Conservation (phyloP, 306 rosid species). For the Quercus variabilis region DNA sequence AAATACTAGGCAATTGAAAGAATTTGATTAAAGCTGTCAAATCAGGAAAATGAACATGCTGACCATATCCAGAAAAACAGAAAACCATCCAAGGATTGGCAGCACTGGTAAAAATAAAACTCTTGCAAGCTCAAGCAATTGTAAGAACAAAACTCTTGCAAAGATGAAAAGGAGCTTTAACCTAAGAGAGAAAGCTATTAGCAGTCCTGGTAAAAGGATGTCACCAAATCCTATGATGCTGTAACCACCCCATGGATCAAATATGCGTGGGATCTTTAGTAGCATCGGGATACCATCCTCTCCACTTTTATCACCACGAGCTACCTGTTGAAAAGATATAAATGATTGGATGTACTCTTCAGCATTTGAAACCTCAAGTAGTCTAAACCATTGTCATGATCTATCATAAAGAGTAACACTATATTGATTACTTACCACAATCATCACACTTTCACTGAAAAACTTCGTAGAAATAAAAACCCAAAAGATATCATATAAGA, state of each 20-base stretch:
- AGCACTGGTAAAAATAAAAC: not conserved
- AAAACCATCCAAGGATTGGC: not conserved
- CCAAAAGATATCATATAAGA: conserved; percentile 92
- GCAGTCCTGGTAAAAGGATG: conserved; percentile 88
- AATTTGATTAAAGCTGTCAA: not conserved
- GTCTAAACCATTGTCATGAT: conserved; percentile 11
- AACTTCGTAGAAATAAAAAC: conserved; percentile 80
- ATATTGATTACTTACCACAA: conserved; percentile 69
- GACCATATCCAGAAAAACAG: not conserved
- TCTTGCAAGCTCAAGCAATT: not conserved
- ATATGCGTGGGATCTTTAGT: conserved; percentile 83
- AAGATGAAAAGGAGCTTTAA: conserved; percentile 27
- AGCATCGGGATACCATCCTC: conserved; percentile 98
- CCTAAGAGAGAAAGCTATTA: conserved; percentile 93
- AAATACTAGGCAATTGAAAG: not conserved
- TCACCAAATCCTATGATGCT: conserved; percentile 98
- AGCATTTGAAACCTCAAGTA: conserved; percentile 5
- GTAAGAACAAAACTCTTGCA: conserved; percentile 2
- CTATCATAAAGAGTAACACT: conserved; percentile 3
- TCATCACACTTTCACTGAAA: conserved; percentile 95
- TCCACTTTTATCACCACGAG: conserved; percentile 88
- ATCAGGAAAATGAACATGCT: not conserved
- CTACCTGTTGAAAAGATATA: conserved; percentile 50
- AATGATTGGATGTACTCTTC: not conserved
- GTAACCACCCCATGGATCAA: conserved; percentile 97